A percentile compares a stretch with the other conserved stretches of the same genome.
Conservation (phyloP, 495 filamentous ascomycete genomes). For the Extremus antarcticus region DNA sequence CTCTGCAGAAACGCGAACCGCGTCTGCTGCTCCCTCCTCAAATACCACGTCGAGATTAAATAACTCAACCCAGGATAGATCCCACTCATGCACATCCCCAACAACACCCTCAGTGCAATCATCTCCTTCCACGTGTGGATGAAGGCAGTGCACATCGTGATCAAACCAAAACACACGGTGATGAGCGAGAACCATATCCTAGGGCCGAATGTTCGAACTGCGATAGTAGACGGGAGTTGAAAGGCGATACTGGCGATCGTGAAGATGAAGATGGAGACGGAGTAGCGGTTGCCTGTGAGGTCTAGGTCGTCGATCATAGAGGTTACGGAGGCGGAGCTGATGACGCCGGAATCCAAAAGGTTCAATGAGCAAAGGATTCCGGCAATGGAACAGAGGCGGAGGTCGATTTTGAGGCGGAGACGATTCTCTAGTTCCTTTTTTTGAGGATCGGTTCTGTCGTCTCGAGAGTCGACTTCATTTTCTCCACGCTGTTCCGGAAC, state of each 20-base stretch:
- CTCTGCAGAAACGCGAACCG: conserved; percentile 65
- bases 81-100: conserved; percentile 58
- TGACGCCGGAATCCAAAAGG: conserved; percentile 63
- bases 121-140: conserved; percentile 60
- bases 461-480: neutral
- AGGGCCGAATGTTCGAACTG: conserved; percentile 57
- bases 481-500: neutral
- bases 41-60: conserved; percentile 65
- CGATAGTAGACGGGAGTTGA: conserved; percentile 63
- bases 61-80: conserved; percentile 64
- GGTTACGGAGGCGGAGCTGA: conserved; percentile 66
- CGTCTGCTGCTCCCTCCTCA: conserved; percentile 59
- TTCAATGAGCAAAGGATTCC: conserved; percentile 63
- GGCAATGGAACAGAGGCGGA: conserved; percentile 65
- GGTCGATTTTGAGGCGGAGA: conserved; percentile 55
- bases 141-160: conserved; percentile 65
- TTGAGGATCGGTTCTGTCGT: neutral
- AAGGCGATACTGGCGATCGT: conserved; percentile 64
- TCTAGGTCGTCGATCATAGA: conserved; percentile 58
- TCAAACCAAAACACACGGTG: conserved; percentile 58
- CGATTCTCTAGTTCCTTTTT: conserved; percentile 15
- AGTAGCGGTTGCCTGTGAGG: conserved; percentile 55
- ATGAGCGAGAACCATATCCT: conserved; percentile 57
- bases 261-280: conserved; percentile 69
- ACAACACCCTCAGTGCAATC: conserved; percentile 58